A percentile compares a stretch with the other conserved stretches of the same genome.
Evolutionary conservation across 495 filamentous ascomycete species (phyloP).

Genomic region (Aspergillus saccharolyticus): DNA sequence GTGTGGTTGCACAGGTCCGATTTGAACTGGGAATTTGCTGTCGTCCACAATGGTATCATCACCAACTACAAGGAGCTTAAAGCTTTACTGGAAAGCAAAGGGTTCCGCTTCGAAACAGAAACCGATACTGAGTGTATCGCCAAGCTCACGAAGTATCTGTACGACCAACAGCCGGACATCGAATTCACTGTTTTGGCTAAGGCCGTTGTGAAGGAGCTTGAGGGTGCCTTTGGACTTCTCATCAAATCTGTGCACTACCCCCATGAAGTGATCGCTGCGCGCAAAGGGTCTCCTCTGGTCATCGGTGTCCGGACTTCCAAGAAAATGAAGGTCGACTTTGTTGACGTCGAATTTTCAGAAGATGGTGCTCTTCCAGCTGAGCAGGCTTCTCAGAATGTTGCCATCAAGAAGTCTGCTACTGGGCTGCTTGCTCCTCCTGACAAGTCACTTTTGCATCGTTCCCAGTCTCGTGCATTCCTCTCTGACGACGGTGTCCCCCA

Average conservation of each 20-base stretch:
- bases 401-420: slow-evolving; percentile 83
- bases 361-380: slow-evolving; percentile 85
- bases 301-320: slow-evolving; percentile 91
- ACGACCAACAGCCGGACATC: slow-evolving; percentile 90
- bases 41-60: slow-evolving; percentile 99
- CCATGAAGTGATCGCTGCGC: slow-evolving; percentile 94
- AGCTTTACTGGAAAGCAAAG: slow-evolving; percentile 86
- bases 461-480: slow-evolving; percentile 96
- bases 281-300: slow-evolving; percentile 95
- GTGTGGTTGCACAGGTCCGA: slow-evolving; percentile 52
- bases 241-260: slow-evolving; percentile 98
- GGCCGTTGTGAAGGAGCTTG: slow-evolving; percentile 95
- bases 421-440: slow-evolving; percentile 83
- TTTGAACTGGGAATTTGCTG: slow-evolving; percentile 87
- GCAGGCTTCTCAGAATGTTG: slow-evolving; percentile 92
- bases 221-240: slow-evolving; percentile 93
- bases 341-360: slow-evolving; percentile 94
- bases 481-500: slow-evolving; percentile 96
- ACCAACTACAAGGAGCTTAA: slow-evolving; percentile 99
- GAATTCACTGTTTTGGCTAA: slow-evolving; percentile 95
- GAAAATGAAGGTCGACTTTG: slow-evolving; percentile 99
- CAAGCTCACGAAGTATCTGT: slow-evolving; percentile 96
- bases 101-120: slow-evolving; percentile 97
- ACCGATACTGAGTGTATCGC: slow-evolving; percentile 99
- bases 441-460: slow-evolving; percentile 95